Base-by-base conservation (phyloP, 345 rosid genomes). In the Moringa oleifera region DNA sequence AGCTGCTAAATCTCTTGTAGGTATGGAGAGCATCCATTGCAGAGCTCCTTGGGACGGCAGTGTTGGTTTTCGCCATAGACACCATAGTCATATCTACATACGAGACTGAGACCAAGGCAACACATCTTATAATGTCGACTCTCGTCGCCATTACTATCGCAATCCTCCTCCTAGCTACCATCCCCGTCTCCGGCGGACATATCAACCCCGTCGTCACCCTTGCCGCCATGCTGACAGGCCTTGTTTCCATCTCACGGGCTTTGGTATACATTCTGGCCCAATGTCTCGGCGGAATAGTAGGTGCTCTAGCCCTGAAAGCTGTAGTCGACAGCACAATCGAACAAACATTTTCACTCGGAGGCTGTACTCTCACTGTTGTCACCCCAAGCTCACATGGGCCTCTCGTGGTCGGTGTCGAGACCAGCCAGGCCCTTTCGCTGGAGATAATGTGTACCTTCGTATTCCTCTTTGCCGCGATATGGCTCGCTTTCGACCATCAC, bases 401-500 rank as follows among this genome's bases (percentile, higher is more conserved):
- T 7, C 1, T 41, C 1, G 47, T 41, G 47, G 12, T 11, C 47
- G 47, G 47, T 9, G 12, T 41, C 12, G 13, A 41, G 47, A 41
- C 47, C 2, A 16, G 47, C 47, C 9, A 41, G 47, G 47, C 47
- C 47, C 47, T 41, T 41, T 41, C 12, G 47, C 51, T 78, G 0
- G 81, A 77, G 69, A 70, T 78, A 2, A 53, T 74, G 2, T 78
- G 83, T 57, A 70, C 77, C 0, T 80, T 78, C 53, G 10, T 76
- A 7, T 75, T 80, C 18, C 70, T 80, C 0, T 73, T 75, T 51
- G 75, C 79, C 18, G 77, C 83, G 0, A 68, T 80, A 16, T 74
- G 68, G 70, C 67, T 76, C 52, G 83, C 83, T 17, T 83, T 83
- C 54, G 85, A 83, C 23, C 18, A 20, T 1, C 76, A 77, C 5